phyloP scores from a whole-genome alignment of 2,329 filamentous ascomycete species.

The Cladosporium sp. region DNA sequence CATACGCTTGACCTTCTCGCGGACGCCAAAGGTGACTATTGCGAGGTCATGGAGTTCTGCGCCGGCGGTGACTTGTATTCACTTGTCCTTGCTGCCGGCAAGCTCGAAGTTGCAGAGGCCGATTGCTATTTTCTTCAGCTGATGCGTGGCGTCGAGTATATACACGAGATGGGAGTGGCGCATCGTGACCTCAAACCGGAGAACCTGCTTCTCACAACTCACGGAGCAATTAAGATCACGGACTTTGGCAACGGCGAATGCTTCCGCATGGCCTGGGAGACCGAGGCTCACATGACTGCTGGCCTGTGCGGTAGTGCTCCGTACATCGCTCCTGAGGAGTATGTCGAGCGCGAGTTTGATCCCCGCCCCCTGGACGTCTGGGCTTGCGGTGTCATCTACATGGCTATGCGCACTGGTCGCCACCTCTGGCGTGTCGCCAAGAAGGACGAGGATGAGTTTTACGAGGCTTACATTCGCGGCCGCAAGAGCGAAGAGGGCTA shows the following conservation, averaged over 20 bases:
- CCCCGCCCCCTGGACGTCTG: conserved; percentile 96
- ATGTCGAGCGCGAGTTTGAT: conserved; percentile 91
- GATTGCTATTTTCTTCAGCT: conserved; percentile 99
- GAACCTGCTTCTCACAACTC: conserved; percentile 87
- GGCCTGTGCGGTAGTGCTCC: conserved; percentile 93
- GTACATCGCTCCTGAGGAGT: conserved; percentile 96
- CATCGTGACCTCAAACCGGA: conserved; percentile 96
- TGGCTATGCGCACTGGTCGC: conserved; percentile 96
- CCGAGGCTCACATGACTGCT: conserved; percentile 95
- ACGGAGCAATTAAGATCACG: conserved; percentile 91
- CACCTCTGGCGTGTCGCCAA: conserved; percentile 97
- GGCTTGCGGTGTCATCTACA: conserved; percentile 98
- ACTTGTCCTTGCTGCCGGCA: conserved; percentile 80
- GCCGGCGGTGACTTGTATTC: conserved; percentile 95
- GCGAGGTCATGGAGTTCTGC: conserved; percentile 99
- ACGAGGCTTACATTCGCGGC: conserved; percentile 86
- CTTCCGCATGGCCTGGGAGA: conserved; percentile 99
- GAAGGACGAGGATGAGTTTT: conserved; percentile 96
- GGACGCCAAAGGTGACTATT: conserved; percentile 95
- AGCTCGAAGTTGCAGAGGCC: conserved; percentile 85
- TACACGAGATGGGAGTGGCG: conserved; percentile 98
- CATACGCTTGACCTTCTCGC: conserved; percentile 93
- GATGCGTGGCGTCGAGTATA: conserved; percentile 98
- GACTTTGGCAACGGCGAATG: conserved; percentile 99
- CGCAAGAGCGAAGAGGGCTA: conserved; percentile 93